phyloP scores from a whole-genome alignment of 257 asterid genomes.

The Nicotiana knightiana region DNA sequence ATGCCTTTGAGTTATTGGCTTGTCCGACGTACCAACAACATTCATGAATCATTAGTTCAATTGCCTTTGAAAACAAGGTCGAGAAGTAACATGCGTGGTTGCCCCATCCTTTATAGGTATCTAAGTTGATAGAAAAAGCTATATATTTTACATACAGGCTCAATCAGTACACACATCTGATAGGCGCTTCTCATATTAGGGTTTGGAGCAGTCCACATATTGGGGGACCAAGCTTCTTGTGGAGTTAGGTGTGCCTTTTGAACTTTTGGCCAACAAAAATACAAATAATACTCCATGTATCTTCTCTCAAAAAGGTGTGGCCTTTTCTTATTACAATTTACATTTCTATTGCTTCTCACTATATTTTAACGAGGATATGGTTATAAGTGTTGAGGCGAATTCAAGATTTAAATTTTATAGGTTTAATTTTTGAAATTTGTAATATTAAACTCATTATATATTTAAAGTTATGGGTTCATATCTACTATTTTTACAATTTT shows the following conservation, averaged over 20 bases:
- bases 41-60: no score
- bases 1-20: no score
- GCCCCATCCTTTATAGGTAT: no score
- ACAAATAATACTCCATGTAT: neutral
- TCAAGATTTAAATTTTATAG: no score
- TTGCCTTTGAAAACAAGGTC: no score
- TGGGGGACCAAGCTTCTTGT: constrained; percentile 2
- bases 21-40: no score
- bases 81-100: no score
- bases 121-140: neutral
- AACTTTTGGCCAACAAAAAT: neutral
- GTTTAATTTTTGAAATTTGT: no score
- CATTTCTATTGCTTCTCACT: neutral
- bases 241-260: neutral
- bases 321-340: neutral
- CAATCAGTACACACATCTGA: constrained; percentile 1
- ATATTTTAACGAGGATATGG: neutral
- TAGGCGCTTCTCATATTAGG: neutral
- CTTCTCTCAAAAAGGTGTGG: neutral
- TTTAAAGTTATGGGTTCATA: no score
- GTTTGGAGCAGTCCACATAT: neutral
- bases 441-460: no score
- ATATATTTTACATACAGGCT: neutral
- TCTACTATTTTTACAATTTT: no score
- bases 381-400: no score